These are phyloP conservation scores for Penicillium ucsense DNA, from an alignment of 495 filamentous ascomycete genomes.

Conservation along the genomic window DNA sequence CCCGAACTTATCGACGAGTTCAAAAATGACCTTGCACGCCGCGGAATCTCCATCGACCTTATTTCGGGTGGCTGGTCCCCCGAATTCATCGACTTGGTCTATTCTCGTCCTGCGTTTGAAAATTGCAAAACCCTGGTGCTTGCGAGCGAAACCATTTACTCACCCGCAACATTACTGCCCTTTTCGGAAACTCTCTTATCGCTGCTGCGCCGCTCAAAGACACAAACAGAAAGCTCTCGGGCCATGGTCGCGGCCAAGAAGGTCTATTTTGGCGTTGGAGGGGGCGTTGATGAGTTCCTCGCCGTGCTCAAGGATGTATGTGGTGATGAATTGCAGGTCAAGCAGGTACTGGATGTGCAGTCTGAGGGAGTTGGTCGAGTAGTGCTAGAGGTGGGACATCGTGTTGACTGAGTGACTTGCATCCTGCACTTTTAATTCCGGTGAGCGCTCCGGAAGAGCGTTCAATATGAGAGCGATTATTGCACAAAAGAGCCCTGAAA, in stretches of 20 bases:
- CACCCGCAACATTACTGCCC: slow-evolving; percentile 56
- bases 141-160: slow-evolving; percentile 94
- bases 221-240: slow-evolving; percentile 31
- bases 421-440: too few relatives aligned
- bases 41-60: slow-evolving; percentile 55
- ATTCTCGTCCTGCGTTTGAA: slow-evolving; percentile 5
- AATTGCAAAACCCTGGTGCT: slow-evolving; percentile 46
- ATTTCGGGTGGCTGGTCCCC: slow-evolving; percentile 78
- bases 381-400: slow-evolving; percentile 30
- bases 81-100: slow-evolving; percentile 53
- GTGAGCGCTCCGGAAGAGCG: too few relatives aligned
- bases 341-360: slow-evolving; percentile 51
- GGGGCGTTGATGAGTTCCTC: slow-evolving; percentile 83
- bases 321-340: slow-evolving; percentile 46
- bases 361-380: slow-evolving; percentile 40
- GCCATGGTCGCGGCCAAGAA: slow-evolving; percentile 85
- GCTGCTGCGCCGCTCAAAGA: slow-evolving; percentile 47
- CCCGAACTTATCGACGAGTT: slow-evolving; percentile 53
- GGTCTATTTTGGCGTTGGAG: slow-evolving; percentile 94
- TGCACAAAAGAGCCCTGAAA: slow-evolving; percentile 4
- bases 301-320: slow-evolving; percentile 46
- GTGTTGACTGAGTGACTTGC: background rate
- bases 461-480: too few relatives aligned
- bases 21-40: slow-evolving; percentile 41
- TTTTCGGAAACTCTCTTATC: slow-evolving; percentile 67